Evolutionary conservation across 495 filamentous ascomycete species (phyloP).

Genomic region (Neurospora africana): DNA sequence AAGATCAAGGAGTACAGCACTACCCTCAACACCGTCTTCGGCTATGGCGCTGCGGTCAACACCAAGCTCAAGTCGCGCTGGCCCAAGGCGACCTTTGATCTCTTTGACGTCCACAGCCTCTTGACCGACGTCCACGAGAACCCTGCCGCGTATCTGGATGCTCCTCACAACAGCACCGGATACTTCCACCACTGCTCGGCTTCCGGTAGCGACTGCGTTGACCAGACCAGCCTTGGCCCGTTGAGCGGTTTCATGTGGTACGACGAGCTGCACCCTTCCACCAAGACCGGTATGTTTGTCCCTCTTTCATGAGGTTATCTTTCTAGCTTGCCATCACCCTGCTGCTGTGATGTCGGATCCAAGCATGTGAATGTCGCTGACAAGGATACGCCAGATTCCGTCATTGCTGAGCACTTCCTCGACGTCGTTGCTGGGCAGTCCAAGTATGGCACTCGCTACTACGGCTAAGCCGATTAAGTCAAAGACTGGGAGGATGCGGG

Average conservation of each 20-base stretch:
- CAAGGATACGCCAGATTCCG: conserved; percentile 13
- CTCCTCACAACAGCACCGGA: conserved; percentile 53
- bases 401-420: conserved; percentile 51
- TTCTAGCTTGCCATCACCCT: conserved; percentile 36
- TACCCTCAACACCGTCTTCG: conserved; percentile 49
- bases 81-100: conserved; percentile 48
- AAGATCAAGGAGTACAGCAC: conserved; percentile 55
- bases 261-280: conserved; percentile 60
- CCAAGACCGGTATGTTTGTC: conserved; percentile 37
- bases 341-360: background rate
- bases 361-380: background rate
- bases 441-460: conserved; percentile 38
- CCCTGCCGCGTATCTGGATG: conserved; percentile 48
- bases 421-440: conserved; percentile 47
- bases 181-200: conserved; percentile 43
- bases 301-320: conserved; percentile 28
- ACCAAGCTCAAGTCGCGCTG: conserved; percentile 40
- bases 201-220: conserved; percentile 15
- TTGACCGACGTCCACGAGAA: conserved; percentile 52
- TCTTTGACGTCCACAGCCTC: conserved; percentile 55
- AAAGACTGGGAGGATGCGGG: background rate
- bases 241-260: conserved; percentile 37
- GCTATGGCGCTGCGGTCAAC: conserved; percentile 51
- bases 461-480: background rate
- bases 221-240: conserved; percentile 22